Base-by-base conservation (phyloP, 257 asterid genomes). In the Capsicum pubescens region DNA sequence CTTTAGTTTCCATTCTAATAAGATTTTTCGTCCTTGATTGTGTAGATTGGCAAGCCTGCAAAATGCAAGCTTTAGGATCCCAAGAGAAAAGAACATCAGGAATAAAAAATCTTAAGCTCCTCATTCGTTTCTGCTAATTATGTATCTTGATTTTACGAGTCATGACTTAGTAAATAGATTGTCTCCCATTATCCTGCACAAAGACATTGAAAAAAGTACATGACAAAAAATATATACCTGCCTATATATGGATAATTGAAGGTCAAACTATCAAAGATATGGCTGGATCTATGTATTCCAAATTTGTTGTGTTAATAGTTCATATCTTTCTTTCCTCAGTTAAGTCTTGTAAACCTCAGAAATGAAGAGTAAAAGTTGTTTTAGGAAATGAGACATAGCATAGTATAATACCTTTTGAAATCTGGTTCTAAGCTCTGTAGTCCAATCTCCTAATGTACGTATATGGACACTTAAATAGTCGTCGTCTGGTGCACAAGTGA, bases 401-500 rank as follows among this genome's bases (percentile, higher is more conserved):
- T 52, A 32, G 36, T 60, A 36, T 7, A n/a, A 84, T 50, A 95
- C 98, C 96, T 93, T 89, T 6, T 89, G 91, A 69, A 95, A 94
- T 66, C 86, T 91, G 59, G 67, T 88, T 70, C 84, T 90, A 66
- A 95, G 98, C 85, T 94, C 99, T 3, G 97, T 88, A 0, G 98
- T 95, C 98, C 98, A 95, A 84, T 95, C 99, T 67, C 99, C 99
- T 55, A 93, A 76, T 5, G 99, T 86, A 56, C 98, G 97, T 60
- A 94, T 93, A 79, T 95, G 98, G 81, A 95, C 93, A 36, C 98
- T 94, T 79, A 95, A 84, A 79, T 91, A 93, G 77, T 87, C 91
- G 32, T 95, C 98, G 12, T 88, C 97, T n/a, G 99, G 99, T 57
- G 98, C 98, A 82, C 98, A 94, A 82, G 99, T 95, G 86, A 95